These are phyloP conservation scores for Boletus pseudopeckii DNA, from an alignment of 768 basidiomycete species.

Conservation along the genomic window DNA sequence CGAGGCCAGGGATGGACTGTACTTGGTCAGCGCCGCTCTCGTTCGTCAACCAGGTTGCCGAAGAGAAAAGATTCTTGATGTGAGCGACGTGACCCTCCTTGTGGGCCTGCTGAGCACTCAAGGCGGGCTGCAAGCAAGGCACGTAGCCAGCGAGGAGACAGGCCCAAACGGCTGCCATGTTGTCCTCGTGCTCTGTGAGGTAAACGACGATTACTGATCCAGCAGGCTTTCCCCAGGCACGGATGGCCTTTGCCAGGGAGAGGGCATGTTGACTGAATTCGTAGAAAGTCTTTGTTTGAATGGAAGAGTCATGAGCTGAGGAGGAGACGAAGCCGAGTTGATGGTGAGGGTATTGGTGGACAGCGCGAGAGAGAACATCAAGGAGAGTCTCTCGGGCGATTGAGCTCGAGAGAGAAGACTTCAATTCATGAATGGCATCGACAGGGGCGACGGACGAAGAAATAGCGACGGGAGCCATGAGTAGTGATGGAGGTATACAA, in stretches of 20 bases:
- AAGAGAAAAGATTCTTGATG: slow-evolving; percentile 29
- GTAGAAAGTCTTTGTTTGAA: slow-evolving; percentile 24
- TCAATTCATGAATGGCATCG: no score
- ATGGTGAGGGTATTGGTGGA: slow-evolving; percentile 19
- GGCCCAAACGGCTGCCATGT: slow-evolving; percentile 33
- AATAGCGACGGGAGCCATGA: slow-evolving; percentile 17
- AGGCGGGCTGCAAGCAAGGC: slow-evolving; percentile 32
- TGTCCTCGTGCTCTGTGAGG: slow-evolving; percentile 33
- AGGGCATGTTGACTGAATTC: slow-evolving; percentile 15
- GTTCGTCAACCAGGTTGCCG: slow-evolving; percentile 31
- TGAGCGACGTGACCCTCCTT: slow-evolving; percentile 20
- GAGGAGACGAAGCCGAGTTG: slow-evolving; percentile 29
- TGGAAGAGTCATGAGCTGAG: slow-evolving; percentile 26
- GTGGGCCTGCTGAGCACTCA: slow-evolving; percentile 29
- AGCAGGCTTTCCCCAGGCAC: slow-evolving; percentile 21
- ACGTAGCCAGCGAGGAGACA: slow-evolving; percentile 30
- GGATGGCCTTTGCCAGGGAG: slow-evolving; percentile 22
- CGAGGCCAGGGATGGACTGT: slow-evolving; percentile 20
- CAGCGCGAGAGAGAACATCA: slow-evolving; percentile 23
- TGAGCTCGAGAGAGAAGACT: slow-evolving; percentile 9
- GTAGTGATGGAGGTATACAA: slow-evolving; percentile 1
- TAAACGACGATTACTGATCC: slow-evolving; percentile 29
- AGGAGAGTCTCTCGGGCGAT: slow-evolving; percentile 16
- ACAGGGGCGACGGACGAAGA: slow-evolving; percentile 6
- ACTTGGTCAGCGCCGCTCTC: slow-evolving; percentile 27